Evolutionary conservation across 2,329 filamentous ascomycete species (phyloP), one percentile per base, ranked within the genome.

Genomic region (Magnaporthiopsis poae): DNA sequence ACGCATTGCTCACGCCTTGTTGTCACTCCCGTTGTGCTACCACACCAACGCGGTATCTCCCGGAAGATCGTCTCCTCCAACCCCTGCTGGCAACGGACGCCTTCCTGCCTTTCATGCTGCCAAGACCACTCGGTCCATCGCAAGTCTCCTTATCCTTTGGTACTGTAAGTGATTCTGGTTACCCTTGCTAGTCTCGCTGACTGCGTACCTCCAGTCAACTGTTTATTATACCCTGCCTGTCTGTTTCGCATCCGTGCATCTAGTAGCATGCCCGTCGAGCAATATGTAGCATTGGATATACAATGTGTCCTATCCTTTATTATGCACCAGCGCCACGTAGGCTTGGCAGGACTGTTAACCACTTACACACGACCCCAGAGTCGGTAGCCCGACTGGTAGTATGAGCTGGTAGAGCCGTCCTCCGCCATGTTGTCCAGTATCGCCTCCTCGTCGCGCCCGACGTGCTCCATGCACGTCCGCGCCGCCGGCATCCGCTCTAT

Each of bases 401-500:
- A 52, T 15, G 46, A 21, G n/a, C 35, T 33, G 31, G 7, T 5
- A 29, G 18, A 33, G 27, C 62, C 31, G n/a, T 60, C 36, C 62
- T 21, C 62, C 67, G 67, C 15, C 61, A 71, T 71, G 70, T 67
- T 71, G 46, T 66, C 68, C 31, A 67, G 67, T 21, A 62, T 68
- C 31, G 66, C 70, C 3, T 35, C 67, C 36, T 25, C 68, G 5
- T 31, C 69, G 25, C 68, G 68, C 4, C 66, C 66, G 61, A 66
- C 67, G 31, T 65, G 62, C 60, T 60, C 69, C 18, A 62, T 62
- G 62, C 63, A 67, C 27, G 27, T 59, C 13, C 67, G 64, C 29
- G 62, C 67, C 33, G 46, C 67, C 8, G 65, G 62, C 29, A 33
- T 66, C 8, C 67, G 68, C 12, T 39, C 67, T 35, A 65, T 69